phyloP scores from a whole-genome alignment of 176 grass and related monocot species.

The Melocanna baccifera region DNA sequence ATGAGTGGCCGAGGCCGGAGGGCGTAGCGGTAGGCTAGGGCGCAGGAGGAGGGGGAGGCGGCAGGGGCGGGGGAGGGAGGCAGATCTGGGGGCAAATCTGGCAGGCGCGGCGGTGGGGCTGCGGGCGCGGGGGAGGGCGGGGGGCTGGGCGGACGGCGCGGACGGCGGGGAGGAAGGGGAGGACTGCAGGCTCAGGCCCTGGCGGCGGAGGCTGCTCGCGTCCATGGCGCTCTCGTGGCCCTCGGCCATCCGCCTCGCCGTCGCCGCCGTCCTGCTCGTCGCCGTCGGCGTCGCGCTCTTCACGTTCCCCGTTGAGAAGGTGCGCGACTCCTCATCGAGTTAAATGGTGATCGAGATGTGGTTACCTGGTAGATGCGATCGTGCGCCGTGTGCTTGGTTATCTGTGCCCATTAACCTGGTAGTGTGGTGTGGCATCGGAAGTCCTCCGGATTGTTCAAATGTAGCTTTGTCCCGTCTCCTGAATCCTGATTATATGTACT shows the following conservation, averaged over 20 bases:
- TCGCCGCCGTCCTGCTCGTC: constrained; percentile 58
- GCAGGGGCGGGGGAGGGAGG: neutral
- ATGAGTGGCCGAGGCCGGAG: constrained; percentile 3
- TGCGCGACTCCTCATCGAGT: neutral
- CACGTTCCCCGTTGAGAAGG: constrained; percentile 94
- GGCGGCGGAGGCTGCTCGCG: constrained; percentile 67
- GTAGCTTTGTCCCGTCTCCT: neutral
- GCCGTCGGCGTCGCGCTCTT: constrained; percentile 61
- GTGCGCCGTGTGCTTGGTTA: neutral
- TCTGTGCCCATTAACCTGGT: neutral
- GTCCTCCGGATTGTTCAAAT: neutral
- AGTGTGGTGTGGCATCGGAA: neutral
- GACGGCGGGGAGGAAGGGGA: constrained; percentile 55
- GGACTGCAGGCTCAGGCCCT: constrained; percentile 55
- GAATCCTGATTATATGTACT: neutral
- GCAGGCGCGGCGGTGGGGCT: constrained; percentile 67
- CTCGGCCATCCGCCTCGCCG: constrained; percentile 54
- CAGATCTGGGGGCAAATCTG: constrained; percentile 57
- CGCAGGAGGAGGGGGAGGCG: neutral
- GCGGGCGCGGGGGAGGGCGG: constrained; percentile 55
- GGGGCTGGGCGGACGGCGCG: constrained; percentile 56
- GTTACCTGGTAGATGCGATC: neutral
- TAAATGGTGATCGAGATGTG: neutral
- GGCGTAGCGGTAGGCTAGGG: neutral
- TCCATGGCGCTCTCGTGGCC: constrained; percentile 78